These are phyloP conservation scores for Citrus reticulata DNA, from an alignment of 345 rosid species.

Conservation along the genomic window DNA sequence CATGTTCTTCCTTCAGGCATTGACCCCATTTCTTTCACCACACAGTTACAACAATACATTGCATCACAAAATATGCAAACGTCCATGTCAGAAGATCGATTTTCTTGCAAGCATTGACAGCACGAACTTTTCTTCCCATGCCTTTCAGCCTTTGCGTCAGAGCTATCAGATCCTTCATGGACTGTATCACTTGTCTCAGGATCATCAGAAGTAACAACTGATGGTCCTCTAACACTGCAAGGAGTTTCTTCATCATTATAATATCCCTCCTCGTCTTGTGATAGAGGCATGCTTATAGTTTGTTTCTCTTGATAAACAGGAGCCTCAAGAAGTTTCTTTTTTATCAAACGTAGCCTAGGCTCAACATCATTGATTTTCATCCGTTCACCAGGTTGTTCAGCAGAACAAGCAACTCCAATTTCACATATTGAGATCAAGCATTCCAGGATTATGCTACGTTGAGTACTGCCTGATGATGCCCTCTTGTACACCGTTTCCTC, in stretches of 20 bases:
- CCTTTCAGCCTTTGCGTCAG: slow-evolving; percentile 49
- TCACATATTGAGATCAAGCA: no score
- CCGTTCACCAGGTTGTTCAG: not conserved
- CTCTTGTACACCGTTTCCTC: no score
- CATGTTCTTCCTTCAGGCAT: slow-evolving; percentile 97
- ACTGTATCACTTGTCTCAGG: slow-evolving; percentile 35
- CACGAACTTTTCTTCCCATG: slow-evolving; percentile 63
- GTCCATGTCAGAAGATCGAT: slow-evolving; percentile 63
- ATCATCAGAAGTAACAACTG: slow-evolving; percentile 54
- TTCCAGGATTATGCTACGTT: no score
- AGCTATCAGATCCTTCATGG: slow-evolving; percentile 32
- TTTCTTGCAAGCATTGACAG: slow-evolving; percentile 66
- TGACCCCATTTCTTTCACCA: slow-evolving; percentile 79
- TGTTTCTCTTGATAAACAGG: no score
- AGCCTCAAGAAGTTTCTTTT: no score
- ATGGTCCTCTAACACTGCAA: slow-evolving; percentile 33
- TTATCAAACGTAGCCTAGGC: no score
- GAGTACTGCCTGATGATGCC: no score
- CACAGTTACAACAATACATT: slow-evolving; percentile 66
- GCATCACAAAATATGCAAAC: slow-evolving; percentile 82
- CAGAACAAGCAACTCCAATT: slow-evolving; percentile 19
- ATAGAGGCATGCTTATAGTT: no score
- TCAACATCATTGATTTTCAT: not conserved
- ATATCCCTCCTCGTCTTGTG: slow-evolving; percentile 27
- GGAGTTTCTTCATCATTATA: slow-evolving; percentile 15